phyloP scores from a whole-genome alignment of 371 early-diverging fungal genomes.

The Apophysomyces sp. region DNA sequence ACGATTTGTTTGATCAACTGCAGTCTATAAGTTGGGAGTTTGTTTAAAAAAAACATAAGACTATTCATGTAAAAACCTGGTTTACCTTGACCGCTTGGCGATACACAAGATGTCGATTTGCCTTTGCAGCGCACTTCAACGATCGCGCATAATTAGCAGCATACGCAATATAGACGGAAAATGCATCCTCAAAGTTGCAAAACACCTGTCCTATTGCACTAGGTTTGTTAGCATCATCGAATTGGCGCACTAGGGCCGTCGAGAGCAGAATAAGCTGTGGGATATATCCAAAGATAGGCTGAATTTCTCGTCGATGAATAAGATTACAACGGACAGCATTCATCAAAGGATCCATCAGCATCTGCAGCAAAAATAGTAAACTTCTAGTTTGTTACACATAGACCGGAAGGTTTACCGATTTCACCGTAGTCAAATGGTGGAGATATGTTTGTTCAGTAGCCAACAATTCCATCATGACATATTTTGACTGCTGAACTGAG shows the following conservation, averaged over 20 bases:
- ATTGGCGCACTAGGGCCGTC: neutral
- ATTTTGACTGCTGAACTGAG: neutral
- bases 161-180: slow-evolving; percentile 10
- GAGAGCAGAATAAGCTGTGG: slow-evolving; percentile 13
- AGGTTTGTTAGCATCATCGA: slow-evolving; percentile 7
- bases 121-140: slow-evolving; percentile 11
- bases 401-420: slow-evolving; percentile 10
- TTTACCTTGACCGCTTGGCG: slow-evolving; percentile 25
- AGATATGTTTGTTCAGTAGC: slow-evolving; percentile 18
- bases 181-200: slow-evolving; percentile 1
- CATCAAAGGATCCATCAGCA: slow-evolving; percentile 19
- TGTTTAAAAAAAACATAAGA: slow-evolving; percentile 10
- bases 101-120: slow-evolving; percentile 22
- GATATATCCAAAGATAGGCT: slow-evolving; percentile 14
- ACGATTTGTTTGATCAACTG: slow-evolving; percentile 25
- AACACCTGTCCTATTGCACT: slow-evolving; percentile 15
- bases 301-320: slow-evolving; percentile 8
- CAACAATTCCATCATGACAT: slow-evolving; percentile 12
- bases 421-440: slow-evolving; percentile 10
- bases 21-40: neutral
- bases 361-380: neutral
- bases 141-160: slow-evolving; percentile 11
- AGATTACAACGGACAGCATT: slow-evolving; percentile 9
- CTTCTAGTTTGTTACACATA: neutral
- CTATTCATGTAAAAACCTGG: neutral